Base-by-base conservation (phyloP, 2,329 filamentous ascomycete species). In the Periconia sp. region DNA sequence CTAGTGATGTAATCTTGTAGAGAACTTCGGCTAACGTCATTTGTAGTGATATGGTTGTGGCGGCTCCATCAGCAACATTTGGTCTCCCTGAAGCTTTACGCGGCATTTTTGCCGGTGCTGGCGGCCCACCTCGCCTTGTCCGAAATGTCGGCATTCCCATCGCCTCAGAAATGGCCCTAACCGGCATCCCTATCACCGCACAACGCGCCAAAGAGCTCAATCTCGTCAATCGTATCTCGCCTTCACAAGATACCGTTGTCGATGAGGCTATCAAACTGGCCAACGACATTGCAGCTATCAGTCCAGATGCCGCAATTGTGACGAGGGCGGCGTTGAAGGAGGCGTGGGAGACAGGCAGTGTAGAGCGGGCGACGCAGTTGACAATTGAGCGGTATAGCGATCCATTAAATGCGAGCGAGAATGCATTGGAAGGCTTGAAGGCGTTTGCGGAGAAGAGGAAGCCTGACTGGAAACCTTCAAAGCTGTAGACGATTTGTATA, bases 31-130 rank as follows among this genome's bases (percentile, higher is more conserved):
- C 50, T 58, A 43, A 65, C 34, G 12, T 12, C 2, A 5, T 13
- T 5, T 3, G 25, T 40, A 74, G 76, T 46, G 78, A 81, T 49
- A 68, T 83, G 58, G 75, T 81, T 4, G 69, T 82, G 7, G 79
- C 79, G 2, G 74, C 76, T 0, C 74, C 77, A 1, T 72, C 69
- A 4, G 78, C 79, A 4, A 73, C 66, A 0, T 82, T 82, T 44
- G 77, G 72, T 1, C 69, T 82, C 7, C 78, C 79, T 8, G 79
- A 82, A 62, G 78, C 76, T 3, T 73, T 76, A 40, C 73, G 78
- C 13, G 79, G 79, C n/a, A 72, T 82, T 22, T 79, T 74, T 24
- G 77, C 79, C 1, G 77, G 69, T 4, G 79, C 77, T 1, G 79
- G 79, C 4, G 78, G 77, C 8, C 70, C 81, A 6, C 73, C 78